Evolutionary conservation across 768 basidiomycete genomes (phyloP).

Genomic region (Trametes cinnabarina): DNA sequence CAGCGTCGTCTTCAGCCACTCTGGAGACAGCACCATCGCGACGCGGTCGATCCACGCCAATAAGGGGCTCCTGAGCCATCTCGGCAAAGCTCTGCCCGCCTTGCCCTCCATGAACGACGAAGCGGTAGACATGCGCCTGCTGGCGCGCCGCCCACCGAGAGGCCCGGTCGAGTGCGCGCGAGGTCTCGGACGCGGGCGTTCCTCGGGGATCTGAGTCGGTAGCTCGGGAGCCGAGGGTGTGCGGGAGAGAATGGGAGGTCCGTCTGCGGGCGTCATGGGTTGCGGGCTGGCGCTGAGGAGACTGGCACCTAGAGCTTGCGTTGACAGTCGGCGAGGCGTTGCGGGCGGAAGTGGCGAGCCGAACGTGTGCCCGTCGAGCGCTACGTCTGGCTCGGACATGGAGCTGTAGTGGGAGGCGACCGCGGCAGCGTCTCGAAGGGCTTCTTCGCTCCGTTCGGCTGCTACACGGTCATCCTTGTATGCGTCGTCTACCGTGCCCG

Average conservation of each 20-base stretch:
- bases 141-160: not conserved
- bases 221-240: not conserved
- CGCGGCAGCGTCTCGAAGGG: constrained; percentile 11
- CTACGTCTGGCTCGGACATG: constrained; percentile 26
- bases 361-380: constrained; percentile 29
- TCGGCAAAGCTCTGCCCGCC: constrained; percentile 45
- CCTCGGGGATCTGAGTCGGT: not conserved
- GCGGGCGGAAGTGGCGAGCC: constrained; percentile 21
- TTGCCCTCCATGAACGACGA: constrained; percentile 46
- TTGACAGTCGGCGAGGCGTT: not conserved
- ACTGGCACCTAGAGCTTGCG: not conserved
- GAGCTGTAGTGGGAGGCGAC: constrained; percentile 26
- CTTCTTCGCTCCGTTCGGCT: constrained; percentile 16
- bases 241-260: not conserved
- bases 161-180: constrained; percentile 4
- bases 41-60: constrained; percentile 69
- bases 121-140: constrained; percentile 15
- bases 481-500: not conserved
- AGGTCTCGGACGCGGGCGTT: not conserved
- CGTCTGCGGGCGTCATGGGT: not conserved
- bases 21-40: constrained; percentile 64
- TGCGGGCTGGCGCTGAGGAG: not conserved
- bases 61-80: constrained; percentile 56
- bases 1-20: constrained; percentile 75
- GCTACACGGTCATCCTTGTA: not conserved